Base-by-base conservation (phyloP, 208 protist species). In the Crithidia sp. region DNA sequence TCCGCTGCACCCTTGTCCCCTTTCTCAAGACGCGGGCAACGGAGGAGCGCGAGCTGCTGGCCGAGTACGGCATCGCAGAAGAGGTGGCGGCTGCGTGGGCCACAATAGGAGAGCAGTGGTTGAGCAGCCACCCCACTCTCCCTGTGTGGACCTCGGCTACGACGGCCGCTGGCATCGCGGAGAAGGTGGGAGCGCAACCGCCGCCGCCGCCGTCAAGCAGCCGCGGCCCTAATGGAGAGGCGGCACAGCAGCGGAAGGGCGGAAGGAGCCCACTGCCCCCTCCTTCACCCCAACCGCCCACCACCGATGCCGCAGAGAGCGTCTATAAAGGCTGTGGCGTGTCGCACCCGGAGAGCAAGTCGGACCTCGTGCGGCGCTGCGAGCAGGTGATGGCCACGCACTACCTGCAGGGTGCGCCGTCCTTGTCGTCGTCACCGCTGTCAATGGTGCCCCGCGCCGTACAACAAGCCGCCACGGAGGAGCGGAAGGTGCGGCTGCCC, bases 331-430 rank as follows among this genome's bases (percentile, higher is more conserved):
- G 77, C 56, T 88, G 84, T 50, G 87, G 87, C n/a, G 80, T 85
- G 47, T 37, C 71, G 13, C 75, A 90, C 61, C 87, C 87, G 0
- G 87, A 92, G 76, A 59, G 73, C n/a, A 81, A 77, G 49, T 39
- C 71, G 3, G 87, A 90, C 57, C 70, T 90, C 2, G 44, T 72
- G 62, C 77, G 82, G n/a, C 87, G 91, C 16, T 92, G 85, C 60
- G 78, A 84, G 56, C 71, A 81, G 66, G 44, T 91, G 37, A 68
- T 92, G 36, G 28, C 45, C n/a, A 80, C 84, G 6, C 85, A 87
- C 70, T 95, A 89, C 74, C 13, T 79, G 14, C 72, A 67, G 5
- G 53, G 65, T 37, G 62, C 47, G 19, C 12, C 66, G 36, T 41
- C 41, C 10, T 28, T 55, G 53, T 16, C 66, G 36, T 41, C 41